phyloP scores from a whole-genome alignment of 495 filamentous ascomycete species.

The Darksidea phi region DNA sequence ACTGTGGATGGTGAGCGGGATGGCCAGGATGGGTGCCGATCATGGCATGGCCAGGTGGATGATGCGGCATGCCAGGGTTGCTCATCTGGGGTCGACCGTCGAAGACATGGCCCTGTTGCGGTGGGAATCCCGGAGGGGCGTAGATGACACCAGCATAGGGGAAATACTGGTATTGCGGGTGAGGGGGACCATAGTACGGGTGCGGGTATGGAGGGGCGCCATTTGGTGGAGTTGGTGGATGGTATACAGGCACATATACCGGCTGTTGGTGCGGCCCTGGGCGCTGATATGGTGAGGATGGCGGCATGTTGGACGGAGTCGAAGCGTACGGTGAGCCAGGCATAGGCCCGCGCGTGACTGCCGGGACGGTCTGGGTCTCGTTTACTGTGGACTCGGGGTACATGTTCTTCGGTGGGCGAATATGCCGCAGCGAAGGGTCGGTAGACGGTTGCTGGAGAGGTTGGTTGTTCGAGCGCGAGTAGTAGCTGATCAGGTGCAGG shows the following conservation, averaged over 20 bases:
- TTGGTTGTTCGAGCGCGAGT: conserved; percentile 69
- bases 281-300: conserved; percentile 35
- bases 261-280: conserved; percentile 10
- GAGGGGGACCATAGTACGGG: conserved; percentile 14
- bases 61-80: conserved; percentile 37
- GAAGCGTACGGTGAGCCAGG: conserved; percentile 54
- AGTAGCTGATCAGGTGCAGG: conserved; percentile 95
- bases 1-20: conserved; percentile 8
- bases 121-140: conserved; percentile 21
- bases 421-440: conserved; percentile 77
- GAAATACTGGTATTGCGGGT: conserved; percentile 17
- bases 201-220: conserved; percentile 23
- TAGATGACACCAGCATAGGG: conserved; percentile 39
- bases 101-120: conserved; percentile 28
- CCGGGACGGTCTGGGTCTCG: conserved; percentile 68
- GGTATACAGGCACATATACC: neutral
- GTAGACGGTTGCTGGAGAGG: conserved; percentile 73
- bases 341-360: conserved; percentile 65
- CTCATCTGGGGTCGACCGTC: conserved; percentile 39
- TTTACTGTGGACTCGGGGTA: conserved; percentile 97
- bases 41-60: conserved; percentile 20
- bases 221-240: conserved; percentile 25
- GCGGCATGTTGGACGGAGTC: conserved; percentile 53
- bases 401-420: conserved; percentile 83
- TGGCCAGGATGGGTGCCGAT: conserved; percentile 2